Percentiles rank a stretch among this genome's conserved stretches.
These are phyloP conservation scores for Cryphonectria carpinicola DNA, from an alignment of 2,329 filamentous ascomycete genomes.

Conservation along the genomic window DNA sequence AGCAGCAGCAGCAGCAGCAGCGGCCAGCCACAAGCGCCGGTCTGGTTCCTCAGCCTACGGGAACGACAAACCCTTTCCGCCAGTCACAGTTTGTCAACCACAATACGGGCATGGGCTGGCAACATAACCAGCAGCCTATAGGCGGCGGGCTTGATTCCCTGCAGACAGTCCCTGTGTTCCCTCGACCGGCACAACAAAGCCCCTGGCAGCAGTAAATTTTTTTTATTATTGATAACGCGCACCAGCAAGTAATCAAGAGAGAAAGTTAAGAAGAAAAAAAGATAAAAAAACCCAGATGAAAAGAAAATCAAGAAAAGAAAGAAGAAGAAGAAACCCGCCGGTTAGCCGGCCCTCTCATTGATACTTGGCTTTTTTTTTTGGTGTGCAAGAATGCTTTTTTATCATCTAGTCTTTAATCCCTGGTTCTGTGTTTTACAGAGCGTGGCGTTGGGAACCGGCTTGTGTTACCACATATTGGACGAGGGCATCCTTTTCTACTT, in stretches of 20 bases:
- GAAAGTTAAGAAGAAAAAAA: not conserved
- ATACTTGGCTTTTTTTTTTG: slow-evolving; percentile 6
- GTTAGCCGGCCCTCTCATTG: not conserved
- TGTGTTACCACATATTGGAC: not conserved
- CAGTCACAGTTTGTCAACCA: slow-evolving; percentile 91
- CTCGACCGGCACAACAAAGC: slow-evolving; percentile 70
- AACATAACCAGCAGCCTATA: slow-evolving; percentile 75
- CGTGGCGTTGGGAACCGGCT: slow-evolving; percentile 33
- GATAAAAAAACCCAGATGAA: not conserved
- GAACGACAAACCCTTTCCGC: slow-evolving; percentile 92
- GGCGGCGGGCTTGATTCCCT: slow-evolving; percentile 81
- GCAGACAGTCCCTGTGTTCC: slow-evolving; percentile 82
- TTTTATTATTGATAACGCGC: slow-evolving; percentile 17
- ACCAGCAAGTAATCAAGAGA: slow-evolving; percentile 10
- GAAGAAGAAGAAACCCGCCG: not conserved
- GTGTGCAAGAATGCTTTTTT: not conserved
- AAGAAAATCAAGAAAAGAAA: not conserved
- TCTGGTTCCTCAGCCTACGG: slow-evolving; percentile 77
- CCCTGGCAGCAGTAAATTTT: slow-evolving; percentile 60
- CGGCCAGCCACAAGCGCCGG: slow-evolving; percentile 51
- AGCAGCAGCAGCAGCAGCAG: slow-evolving; percentile 41
- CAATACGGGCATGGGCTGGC: slow-evolving; percentile 86
- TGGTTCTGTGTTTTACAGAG: slow-evolving; percentile 34
- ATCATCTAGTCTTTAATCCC: slow-evolving; percentile 8
- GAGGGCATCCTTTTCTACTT: not conserved